Percentiles rank a stretch among this genome's conserved stretches.
phyloP scores from a whole-genome alignment of 2,329 filamentous ascomycete species.

The Xylariales sp. region DNA sequence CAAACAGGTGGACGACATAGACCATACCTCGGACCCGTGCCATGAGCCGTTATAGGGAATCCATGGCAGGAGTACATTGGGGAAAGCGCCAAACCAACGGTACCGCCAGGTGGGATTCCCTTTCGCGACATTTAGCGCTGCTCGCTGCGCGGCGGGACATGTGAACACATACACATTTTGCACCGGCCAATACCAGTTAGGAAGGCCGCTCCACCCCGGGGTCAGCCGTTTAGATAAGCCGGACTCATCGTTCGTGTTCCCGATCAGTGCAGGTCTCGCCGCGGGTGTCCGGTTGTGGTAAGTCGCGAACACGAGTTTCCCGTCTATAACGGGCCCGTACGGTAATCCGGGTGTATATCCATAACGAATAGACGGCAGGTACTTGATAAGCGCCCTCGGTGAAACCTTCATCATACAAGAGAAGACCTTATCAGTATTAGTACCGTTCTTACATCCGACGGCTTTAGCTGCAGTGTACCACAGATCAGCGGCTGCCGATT shows the following conservation, averaged over 20 bases:
- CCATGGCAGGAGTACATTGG: constrained; percentile 36
- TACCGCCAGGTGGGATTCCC: constrained; percentile 38
- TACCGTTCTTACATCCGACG: constrained; percentile 31
- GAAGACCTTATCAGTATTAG: constrained; percentile 31
- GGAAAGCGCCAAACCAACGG: constrained; percentile 45
- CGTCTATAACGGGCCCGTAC: constrained; percentile 39
- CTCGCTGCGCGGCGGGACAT: constrained; percentile 38
- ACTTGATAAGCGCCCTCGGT: background rate
- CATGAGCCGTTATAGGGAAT: constrained; percentile 39
- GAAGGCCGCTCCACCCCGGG: constrained; percentile 34
- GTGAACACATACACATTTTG: constrained; percentile 42
- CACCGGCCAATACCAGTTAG: constrained; percentile 28
- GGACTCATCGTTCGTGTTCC: constrained; percentile 41
- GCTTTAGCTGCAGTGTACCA: constrained; percentile 35
- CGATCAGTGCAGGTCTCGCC: constrained; percentile 37
- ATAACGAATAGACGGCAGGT: constrained; percentile 15
- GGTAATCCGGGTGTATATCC: constrained; percentile 2
- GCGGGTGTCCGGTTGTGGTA: constrained; percentile 26
- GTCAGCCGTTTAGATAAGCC: constrained; percentile 43
- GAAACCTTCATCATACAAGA: constrained; percentile 23
- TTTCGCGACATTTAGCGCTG: constrained; percentile 26
- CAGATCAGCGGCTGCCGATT: constrained; percentile 33
- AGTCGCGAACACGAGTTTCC: constrained; percentile 34
- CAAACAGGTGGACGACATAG: no score
- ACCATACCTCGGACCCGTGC: constrained; percentile 45